These are phyloP conservation scores for Lepiota subincarnata DNA, from an alignment of 768 basidiomycete genomes.

Conservation along the genomic window DNA sequence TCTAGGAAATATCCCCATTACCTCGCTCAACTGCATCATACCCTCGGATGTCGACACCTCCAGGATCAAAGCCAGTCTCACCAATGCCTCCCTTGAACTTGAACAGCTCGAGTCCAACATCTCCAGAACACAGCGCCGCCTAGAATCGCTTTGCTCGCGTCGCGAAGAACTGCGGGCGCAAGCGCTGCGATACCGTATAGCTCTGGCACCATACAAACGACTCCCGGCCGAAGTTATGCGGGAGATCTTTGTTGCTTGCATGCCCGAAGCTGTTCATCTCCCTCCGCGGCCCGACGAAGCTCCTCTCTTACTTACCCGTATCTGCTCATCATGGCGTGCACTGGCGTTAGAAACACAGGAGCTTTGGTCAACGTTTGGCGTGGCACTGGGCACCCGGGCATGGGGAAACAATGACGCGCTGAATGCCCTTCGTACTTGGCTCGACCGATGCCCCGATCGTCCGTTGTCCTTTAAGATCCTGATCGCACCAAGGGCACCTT, in stretches of 20 bases:
- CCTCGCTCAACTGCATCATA: conserved; percentile 6
- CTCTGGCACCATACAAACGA: conserved; percentile 19
- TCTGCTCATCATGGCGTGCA: conserved; percentile 19
- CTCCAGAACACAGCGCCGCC: conserved; percentile 2
- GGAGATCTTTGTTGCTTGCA: conserved; percentile 16
- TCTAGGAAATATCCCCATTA: background rate
- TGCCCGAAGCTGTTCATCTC: conserved; percentile 8
- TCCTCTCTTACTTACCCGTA: conserved; percentile 17
- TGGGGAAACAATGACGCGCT: conserved; percentile 9
- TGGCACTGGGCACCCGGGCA: background rate
- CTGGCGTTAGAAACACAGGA: conserved; percentile 17
- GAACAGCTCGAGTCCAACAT: conserved; percentile 10
- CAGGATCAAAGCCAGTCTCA: conserved; percentile 5
- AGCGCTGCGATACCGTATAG: conserved; percentile 15
- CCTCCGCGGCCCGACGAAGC: conserved; percentile 13
- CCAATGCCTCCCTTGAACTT: conserved; percentile 4
- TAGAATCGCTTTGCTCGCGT: conserved; percentile 4
- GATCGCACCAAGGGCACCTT: conserved; percentile 7
- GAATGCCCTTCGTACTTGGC: conserved; percentile 5
- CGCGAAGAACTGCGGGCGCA: background rate
- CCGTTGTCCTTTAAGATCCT: conserved; percentile 4
- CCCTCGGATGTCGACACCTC: conserved; percentile 4
- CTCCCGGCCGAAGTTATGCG: conserved; percentile 17
- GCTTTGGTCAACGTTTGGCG: conserved; percentile 17
- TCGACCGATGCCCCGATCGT: conserved; percentile 13